Evolutionary conservation across 1,284 basidiomycete species (phyloP).

Genomic region (Phylloporus gajari): DNA sequence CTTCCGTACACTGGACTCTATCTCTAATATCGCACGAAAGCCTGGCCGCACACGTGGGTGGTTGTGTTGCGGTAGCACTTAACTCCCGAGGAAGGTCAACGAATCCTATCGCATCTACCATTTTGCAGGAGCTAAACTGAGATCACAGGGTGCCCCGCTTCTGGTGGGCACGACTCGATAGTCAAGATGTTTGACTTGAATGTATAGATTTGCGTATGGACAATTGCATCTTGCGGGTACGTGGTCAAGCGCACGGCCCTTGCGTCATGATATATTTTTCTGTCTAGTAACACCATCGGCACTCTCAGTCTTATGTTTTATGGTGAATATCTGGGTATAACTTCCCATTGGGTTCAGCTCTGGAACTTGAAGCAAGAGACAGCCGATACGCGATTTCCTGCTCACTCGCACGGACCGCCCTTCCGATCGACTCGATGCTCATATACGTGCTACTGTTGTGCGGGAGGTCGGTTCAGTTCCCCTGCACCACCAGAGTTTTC

Average conservation of each 20-base stretch:
- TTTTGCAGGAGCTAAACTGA: background rate
- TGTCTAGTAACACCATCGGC: too few species aligned
- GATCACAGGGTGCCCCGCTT: conserved; percentile 69
- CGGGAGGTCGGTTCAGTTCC: too few species aligned
- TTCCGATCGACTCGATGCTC: too few species aligned
- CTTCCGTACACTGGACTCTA: conserved; percentile 72
- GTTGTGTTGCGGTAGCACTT: conserved; percentile 76
- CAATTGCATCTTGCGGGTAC: conserved; percentile 81
- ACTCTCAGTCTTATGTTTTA: conserved; percentile 84
- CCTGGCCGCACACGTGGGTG: conserved; percentile 78
- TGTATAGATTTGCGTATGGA: conserved; percentile 80
- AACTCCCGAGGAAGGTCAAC: conserved; percentile 76
- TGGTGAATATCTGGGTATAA: conserved; percentile 81
- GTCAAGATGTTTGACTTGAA: conserved; percentile 79
- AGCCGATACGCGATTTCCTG: too few species aligned
- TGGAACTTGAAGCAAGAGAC: too few species aligned
- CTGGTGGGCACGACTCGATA: conserved; percentile 82
- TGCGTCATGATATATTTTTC: conserved; percentile 11
- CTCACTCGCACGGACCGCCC: too few species aligned
- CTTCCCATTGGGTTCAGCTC: too few species aligned
- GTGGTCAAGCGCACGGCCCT: conserved; percentile 44
- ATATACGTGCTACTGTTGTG: too few species aligned
- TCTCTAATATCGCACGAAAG: conserved; percentile 64
- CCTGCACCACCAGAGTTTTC: too few species aligned
- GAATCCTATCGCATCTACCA: conserved; percentile 40